A percentile compares a stretch with the other conserved stretches of the same genome.
phyloP scores from a whole-genome alignment of 2,329 filamentous ascomycete genomes.

The Sordariomycetes sp. region DNA sequence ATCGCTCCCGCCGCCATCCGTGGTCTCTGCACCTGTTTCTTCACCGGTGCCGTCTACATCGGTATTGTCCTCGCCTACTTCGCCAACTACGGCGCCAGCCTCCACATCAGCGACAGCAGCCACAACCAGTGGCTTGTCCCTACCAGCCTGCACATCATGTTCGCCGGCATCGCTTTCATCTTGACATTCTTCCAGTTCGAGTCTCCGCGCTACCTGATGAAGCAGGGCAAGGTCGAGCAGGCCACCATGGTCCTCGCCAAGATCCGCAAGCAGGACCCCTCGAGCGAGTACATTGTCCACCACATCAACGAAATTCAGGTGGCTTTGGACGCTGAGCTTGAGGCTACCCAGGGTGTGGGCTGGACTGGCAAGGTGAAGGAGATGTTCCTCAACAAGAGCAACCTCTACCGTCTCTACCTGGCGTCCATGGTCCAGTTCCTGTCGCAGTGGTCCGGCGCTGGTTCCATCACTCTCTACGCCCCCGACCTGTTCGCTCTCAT shows the following conservation, averaged over 20 bases:
- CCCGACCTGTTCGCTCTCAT: constrained; percentile 64
- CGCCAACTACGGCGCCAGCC: constrained; percentile 52
- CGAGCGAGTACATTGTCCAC: constrained; percentile 50
- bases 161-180: constrained; percentile 61
- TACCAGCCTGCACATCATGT: constrained; percentile 69
- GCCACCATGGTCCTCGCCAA: constrained; percentile 45
- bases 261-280: constrained; percentile 48
- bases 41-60: constrained; percentile 53
- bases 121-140: constrained; percentile 54
- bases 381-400: constrained; percentile 56
- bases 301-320: constrained; percentile 58
- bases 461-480: constrained; percentile 69
- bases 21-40: constrained; percentile 59
- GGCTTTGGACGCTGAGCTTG: constrained; percentile 60
- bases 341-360: constrained; percentile 59
- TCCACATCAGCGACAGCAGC: constrained; percentile 37
- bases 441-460: constrained; percentile 65
- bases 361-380: constrained; percentile 59
- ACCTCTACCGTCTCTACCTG: constrained; percentile 65
- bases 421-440: constrained; percentile 61
- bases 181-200: constrained; percentile 62
- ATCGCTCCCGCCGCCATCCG: constrained; percentile 60
- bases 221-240: constrained; percentile 49
- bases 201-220: constrained; percentile 63
- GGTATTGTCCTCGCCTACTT: constrained; percentile 77